Evolutionary conservation across 768 basidiomycete species (phyloP).

Genomic region (Phanerochaete carnosa): DNA sequence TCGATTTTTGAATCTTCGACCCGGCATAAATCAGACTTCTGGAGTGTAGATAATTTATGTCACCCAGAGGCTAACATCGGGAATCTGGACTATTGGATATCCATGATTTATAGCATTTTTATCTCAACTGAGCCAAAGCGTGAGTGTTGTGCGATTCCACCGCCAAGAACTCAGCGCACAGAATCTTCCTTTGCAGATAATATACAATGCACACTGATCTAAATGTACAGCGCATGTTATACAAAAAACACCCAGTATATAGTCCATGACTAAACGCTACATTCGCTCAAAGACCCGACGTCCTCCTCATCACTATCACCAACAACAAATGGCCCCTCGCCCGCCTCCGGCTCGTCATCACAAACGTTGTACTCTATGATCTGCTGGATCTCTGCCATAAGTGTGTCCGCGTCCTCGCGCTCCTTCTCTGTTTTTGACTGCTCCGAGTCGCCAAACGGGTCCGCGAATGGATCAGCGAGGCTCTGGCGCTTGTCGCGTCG

Average conservation of each 20-base stretch:
- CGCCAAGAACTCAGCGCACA: too few relatives aligned
- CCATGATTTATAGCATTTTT: too few relatives aligned
- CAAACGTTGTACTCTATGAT: not conserved
- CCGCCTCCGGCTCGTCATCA: not conserved
- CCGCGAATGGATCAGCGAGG: not conserved
- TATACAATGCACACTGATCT: too few relatives aligned
- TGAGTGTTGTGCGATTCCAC: too few relatives aligned
- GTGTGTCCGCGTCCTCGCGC: not conserved
- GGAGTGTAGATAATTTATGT: too few relatives aligned
- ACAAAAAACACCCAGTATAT: not conserved
- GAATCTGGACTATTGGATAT: too few relatives aligned
- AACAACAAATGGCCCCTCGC: constrained; percentile 7
- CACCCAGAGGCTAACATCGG: too few relatives aligned
- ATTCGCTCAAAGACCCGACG: not conserved
- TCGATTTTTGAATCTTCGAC: too few relatives aligned
- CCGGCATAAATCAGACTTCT: too few relatives aligned
- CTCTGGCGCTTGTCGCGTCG: not conserved
- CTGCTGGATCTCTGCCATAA: constrained; percentile 10
- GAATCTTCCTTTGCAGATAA: too few relatives aligned
- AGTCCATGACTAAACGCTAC: not conserved
- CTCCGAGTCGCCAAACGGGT: not conserved
- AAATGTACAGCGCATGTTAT: not conserved
- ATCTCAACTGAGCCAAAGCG: too few relatives aligned
- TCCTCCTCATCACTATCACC: constrained; percentile 11
- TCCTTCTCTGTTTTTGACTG: not conserved